phyloP scores from a whole-genome alignment of 2,329 filamentous ascomycete genomes.

The Podosphaera fusca region DNA sequence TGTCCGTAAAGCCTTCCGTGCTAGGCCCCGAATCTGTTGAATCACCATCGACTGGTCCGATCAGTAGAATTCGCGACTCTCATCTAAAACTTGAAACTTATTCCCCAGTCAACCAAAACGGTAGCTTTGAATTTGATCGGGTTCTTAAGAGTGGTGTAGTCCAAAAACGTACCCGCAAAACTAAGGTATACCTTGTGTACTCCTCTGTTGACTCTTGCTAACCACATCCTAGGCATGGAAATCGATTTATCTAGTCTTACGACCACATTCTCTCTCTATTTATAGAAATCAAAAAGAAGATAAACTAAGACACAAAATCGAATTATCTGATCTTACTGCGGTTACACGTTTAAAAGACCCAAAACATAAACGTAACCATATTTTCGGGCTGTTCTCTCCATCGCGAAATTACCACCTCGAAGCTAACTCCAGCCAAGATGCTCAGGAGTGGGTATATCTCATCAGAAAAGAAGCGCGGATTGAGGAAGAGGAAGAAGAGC shows the following conservation, averaged over 20 bases:
- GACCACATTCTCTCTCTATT: conserved; percentile 72
- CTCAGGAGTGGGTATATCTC: conserved; percentile 64
- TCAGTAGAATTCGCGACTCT: conserved; percentile 12
- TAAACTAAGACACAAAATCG: conserved; percentile 71
- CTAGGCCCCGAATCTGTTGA: conserved; percentile 4
- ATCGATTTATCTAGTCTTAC: conserved; percentile 65
- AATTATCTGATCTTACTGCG: conserved; percentile 72
- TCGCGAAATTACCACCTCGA: conserved; percentile 83
- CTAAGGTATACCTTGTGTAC: conserved; percentile 37
- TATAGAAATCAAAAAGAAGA: conserved; percentile 85
- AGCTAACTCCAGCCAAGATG: conserved; percentile 47
- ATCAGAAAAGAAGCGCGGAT: conserved; percentile 63
- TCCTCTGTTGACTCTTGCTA: not conserved
- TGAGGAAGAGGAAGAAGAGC: conserved; percentile 71
- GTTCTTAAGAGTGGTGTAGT: conserved; percentile 77
- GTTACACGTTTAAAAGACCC: conserved; percentile 74
- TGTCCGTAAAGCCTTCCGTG: conserved; percentile 7
- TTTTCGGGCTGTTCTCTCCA: conserved; percentile 83
- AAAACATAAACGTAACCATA: conserved; percentile 63
- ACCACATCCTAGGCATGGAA: conserved; percentile 54
- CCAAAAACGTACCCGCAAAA: conserved; percentile 76
- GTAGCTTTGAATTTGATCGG: conserved; percentile 86
- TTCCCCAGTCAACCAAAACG: conserved; percentile 80
- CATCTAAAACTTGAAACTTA: conserved; percentile 39
- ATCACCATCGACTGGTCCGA: conserved; percentile 8